Evolutionary conservation across 768 basidiomycete genomes (phyloP), one percentile per base, ranked within the genome.

Genomic region (Tephrocybe sp.): DNA sequence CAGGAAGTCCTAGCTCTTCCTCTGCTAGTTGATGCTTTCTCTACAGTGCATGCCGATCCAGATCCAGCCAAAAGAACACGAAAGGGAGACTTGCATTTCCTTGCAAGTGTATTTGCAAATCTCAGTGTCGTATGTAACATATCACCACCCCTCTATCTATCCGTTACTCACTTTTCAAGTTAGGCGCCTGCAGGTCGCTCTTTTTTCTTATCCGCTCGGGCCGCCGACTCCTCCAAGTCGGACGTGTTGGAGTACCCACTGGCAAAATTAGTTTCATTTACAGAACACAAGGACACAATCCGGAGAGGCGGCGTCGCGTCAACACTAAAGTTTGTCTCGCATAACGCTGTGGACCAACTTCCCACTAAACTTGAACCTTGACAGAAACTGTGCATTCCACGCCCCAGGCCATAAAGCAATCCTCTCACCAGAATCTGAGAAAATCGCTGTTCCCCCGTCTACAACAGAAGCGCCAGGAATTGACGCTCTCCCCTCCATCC

Each of bases 71-170:
- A 78, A 57, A 74, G 76, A 40, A 63, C 66, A 34, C 71, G 84
- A 38, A 94, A 93, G 69, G 91, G 84, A 41, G 75, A 86, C 39
- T 75, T 95, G 15, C 88, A 98, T 68, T 98, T 98, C 67, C 72
- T 98, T 18, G 84, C 94, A 1, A 91, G 86, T 55, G 95, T 97
- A 11, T 97, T 97, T 61, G 93, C 94, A 10, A 98, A 98, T 63
- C 67, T 97, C 47, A 88, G 81, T 44, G 78, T 81, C 56, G 94
- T 94, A 50, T n/a, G 56, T 24, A 31, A 24, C n/a, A n/a, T n/a
- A 12, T 13, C 6, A 3, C n/a, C 42, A 6, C 24, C 22, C 25
- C 4, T 21, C 16, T 3, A 31, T 5, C n/a, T 8, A 9, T 21
- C 9, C 3, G 8, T 3, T 30, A 11, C 43, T 25, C 44, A n/a